Evolutionary conservation across 164 flowering plant genomes (phyloP), one percentile per base, ranked within the genome.

Genomic region (Paratinospora sagittata): DNA sequence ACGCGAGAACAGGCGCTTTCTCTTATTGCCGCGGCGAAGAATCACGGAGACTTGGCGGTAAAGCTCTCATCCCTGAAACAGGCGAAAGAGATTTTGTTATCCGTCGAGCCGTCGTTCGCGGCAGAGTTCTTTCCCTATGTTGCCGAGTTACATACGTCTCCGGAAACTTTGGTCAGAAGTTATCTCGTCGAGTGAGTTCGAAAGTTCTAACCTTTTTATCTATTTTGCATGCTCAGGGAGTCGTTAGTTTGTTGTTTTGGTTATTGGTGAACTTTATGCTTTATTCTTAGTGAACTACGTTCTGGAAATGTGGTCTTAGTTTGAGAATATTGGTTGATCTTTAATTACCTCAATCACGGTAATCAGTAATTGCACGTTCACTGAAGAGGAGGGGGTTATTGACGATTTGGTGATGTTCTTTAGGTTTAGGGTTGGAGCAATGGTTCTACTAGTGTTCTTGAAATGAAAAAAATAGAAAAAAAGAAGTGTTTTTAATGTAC

Each of bases 41-140:
- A 90, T 85, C 92, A 91, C 47, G 86, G 86, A 3, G 96, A 90
- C 81, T 85, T 94, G 84, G 84, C 90, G 6, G 93, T 94, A 37
- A 94, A 94, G 78, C 83, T 91, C n/a, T 90, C 98, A 7, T 91
- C 96, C 26, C 69, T 94, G 19, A 83, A 72, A 65, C 97, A 91
- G 76, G 93, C 74, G 60, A 90, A 76, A 66, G 95, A 89, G 23
- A 82, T 93, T 27, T 70, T 90, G 27, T 41, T 84, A 7, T 81
- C 90, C 9, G 68, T 78, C 36, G 85, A 85, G 8, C 81, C 91
- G 21, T 78, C 88, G 21, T 67, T 80, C 10, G 90, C 90, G 3
- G 82, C 88, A 5, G 97, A 94, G 75, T 70, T 91, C 0, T 83
- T 88, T 58, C 95, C 97, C 6, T 85, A 80, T 74, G 45, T 94